Percentiles rank a stretch among this genome's conserved stretches.
Conservation (phyloP, 805 yeast genomes). For the Candida nonsorbophila region DNA sequence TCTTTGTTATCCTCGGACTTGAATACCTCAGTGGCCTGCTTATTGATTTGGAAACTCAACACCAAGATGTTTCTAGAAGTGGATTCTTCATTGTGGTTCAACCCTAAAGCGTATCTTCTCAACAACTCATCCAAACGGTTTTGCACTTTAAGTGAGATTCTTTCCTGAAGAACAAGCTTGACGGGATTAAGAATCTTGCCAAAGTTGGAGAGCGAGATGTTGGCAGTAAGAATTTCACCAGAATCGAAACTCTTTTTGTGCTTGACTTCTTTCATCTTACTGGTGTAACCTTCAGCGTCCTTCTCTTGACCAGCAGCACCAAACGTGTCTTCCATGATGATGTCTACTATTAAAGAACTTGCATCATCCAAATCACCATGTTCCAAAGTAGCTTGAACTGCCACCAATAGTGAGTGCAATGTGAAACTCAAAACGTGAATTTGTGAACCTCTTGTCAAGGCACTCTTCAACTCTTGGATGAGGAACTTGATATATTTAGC, state of each 20-base stretch:
- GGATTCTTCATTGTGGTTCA: slow-evolving; percentile 62
- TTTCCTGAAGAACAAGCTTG: slow-evolving; percentile 53
- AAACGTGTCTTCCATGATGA: slow-evolving; percentile 88
- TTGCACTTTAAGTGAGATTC: slow-evolving; percentile 62
- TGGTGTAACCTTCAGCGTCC: slow-evolving; percentile 86
- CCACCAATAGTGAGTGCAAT: slow-evolving; percentile 64
- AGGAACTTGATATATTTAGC: slow-evolving; percentile 69
- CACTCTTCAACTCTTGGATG: slow-evolving; percentile 69
- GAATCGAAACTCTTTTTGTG: slow-evolving; percentile 84
- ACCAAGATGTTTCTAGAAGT: slow-evolving; percentile 54
- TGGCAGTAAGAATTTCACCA: slow-evolving; percentile 68
- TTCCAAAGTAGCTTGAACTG: slow-evolving; percentile 38
- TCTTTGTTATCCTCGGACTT: slow-evolving; percentile 3
- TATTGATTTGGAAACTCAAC: slow-evolving; percentile 68
- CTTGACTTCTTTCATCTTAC: slow-evolving; percentile 86
- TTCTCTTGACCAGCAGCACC: slow-evolving; percentile 92
- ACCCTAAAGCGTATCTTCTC: slow-evolving; percentile 73
- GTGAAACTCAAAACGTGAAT: slow-evolving; percentile 89
- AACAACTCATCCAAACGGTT: slow-evolving; percentile 74
- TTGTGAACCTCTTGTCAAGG: slow-evolving; percentile 86
- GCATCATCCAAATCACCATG: slow-evolving; percentile 77
- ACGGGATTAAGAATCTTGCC: slow-evolving; percentile 62
- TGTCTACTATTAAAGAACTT: slow-evolving; percentile 53
- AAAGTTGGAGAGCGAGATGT: slow-evolving; percentile 56
- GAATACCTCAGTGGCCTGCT: slow-evolving; percentile 37